phyloP scores from a whole-genome alignment of 108 stramenopile species.

The Skeletonema grethae region DNA sequence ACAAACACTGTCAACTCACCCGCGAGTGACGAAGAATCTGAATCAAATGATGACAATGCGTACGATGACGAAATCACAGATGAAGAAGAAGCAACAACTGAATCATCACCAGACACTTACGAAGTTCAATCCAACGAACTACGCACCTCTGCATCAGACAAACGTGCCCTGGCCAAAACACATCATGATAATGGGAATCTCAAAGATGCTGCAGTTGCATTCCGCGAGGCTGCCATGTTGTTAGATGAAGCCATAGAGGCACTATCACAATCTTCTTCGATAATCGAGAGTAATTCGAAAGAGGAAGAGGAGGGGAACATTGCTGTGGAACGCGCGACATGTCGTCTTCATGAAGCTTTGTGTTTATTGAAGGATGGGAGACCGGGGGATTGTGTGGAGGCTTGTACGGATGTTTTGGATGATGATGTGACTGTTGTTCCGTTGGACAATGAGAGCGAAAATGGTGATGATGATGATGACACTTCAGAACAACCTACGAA shows the following conservation, averaged over 20 bases:
- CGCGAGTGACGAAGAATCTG: neutral
- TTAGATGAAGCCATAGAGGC: conserved; percentile 24
- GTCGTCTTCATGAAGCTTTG: conserved; percentile 83
- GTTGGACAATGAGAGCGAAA: conserved; percentile 7
- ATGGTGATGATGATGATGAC: neutral
- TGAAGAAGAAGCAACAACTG: neutral
- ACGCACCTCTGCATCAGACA: conserved; percentile 17
- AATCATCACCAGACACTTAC: neutral
- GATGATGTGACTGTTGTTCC: conserved; percentile 30
- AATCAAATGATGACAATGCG: neutral
- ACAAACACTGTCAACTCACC: neutral
- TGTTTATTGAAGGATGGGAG: conserved; percentile 74
- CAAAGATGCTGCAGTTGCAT: conserved; percentile 50
- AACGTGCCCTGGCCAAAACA: conserved; percentile 55
- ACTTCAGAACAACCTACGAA: neutral
- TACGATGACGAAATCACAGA: neutral
- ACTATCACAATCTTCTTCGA: conserved; percentile 1
- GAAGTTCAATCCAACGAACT: conserved; percentile 38
- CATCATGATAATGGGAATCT: conserved; percentile 67
- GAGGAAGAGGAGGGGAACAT: conserved; percentile 17
- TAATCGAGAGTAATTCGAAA: neutral
- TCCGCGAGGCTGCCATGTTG: conserved; percentile 55
- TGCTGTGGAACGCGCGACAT: conserved; percentile 65
- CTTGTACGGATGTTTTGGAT: conserved; percentile 66
- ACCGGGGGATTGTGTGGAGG: conserved; percentile 54